Base-by-base conservation (phyloP, 73 alveolate genomes). In the Paramecium pentaurelia region DNA sequence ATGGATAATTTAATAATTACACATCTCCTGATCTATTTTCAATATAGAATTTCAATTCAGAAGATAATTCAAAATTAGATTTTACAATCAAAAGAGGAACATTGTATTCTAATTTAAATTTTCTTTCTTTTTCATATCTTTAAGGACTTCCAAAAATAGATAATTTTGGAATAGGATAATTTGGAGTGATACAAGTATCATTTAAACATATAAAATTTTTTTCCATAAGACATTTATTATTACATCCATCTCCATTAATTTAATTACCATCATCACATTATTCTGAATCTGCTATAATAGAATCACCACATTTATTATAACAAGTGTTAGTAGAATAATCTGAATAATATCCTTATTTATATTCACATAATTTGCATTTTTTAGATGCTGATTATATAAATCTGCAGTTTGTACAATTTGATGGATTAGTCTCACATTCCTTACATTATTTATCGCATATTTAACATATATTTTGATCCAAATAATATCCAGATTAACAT, bases 201-300 rank as follows among this genome's bases (percentile, higher is more conserved):
- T 18, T 54, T 54, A 18, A 54, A 54, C 70, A 54, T 1, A 7
- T 18, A 54, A 54, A 54, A 18, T 54, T n/a, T 20, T 54, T 54
- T 58, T 95, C 98, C 2, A 91, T 25, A 6, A 25, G n/a, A 36
- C 96, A 93, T 20, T 54, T 9, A 9, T 59, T 71, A 58, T 54
- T 71, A 45, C 98, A 95, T 40, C 98, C 98, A 92, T 95, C 98
- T 10, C 95, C 95, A 75, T 91, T 73, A 18, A 77, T 71, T 6
- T 45, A 34, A 54, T 54, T 95, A 3, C 96, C 98, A 92, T 95
- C 98, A 75, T 95, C 96, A 60, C 96, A 95, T 58, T 91, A 83
- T 85, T 77, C 87, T n/a, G 88, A 22, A 75, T 22, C 59, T 25
- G 45, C 18, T 18, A 84, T 70, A 0, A 32, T 87, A 28, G 96